These are phyloP conservation scores for Haplographium delicatum DNA, from an alignment of 495 filamentous ascomycete species.

Conservation along the genomic window DNA sequence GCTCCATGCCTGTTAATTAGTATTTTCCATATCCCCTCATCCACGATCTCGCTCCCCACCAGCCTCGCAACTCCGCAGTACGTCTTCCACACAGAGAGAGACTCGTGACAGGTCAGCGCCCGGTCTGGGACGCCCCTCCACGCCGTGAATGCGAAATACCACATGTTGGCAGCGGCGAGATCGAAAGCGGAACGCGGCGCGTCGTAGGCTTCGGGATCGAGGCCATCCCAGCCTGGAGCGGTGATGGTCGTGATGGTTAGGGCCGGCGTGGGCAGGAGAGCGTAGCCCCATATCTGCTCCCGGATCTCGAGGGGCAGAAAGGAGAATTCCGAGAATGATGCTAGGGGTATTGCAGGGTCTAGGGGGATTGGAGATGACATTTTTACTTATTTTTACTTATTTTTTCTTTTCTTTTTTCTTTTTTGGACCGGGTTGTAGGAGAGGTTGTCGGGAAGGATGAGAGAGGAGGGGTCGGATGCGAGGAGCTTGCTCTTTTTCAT, in stretches of 20 bases:
- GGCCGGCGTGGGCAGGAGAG: neutral
- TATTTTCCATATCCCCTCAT: neutral
- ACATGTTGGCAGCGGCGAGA: neutral
- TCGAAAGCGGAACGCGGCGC: neutral
- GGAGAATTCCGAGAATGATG: slow-evolving; percentile 11
- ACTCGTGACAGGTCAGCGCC: neutral
- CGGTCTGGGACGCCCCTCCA: neutral
- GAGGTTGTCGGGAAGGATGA: neutral
- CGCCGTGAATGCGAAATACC: slow-evolving; percentile 1
- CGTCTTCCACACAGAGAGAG: neutral
- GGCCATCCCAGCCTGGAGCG: neutral
- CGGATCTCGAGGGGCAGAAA: slow-evolving; percentile 17
- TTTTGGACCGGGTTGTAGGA: no score
- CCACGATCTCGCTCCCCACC: neutral
- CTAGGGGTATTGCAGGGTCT: neutral
- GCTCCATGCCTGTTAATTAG: neutral
- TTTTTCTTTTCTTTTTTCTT: no score
- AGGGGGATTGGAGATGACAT: neutral
- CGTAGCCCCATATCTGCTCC: slow-evolving; percentile 12
- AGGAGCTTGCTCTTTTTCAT: no score
- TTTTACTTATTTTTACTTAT: neutral
- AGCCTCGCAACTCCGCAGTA: neutral
- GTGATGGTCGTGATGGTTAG: neutral
- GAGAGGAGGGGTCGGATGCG: no score
- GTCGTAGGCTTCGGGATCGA: neutral